Evolutionary conservation across 306 rosid species (phyloP).

Genomic region (cucumber (Cucumis sativus)): DNA sequence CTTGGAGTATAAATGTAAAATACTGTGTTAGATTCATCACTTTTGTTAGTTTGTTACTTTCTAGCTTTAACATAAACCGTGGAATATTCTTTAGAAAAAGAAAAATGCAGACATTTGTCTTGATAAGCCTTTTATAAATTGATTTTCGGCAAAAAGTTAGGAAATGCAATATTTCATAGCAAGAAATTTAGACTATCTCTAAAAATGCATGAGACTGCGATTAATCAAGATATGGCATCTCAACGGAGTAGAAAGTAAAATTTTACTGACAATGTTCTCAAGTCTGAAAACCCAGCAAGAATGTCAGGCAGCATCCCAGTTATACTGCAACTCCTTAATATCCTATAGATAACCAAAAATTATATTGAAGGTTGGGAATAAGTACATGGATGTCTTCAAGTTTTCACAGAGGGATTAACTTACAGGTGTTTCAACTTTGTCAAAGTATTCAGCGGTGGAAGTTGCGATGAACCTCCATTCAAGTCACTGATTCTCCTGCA

Average conservation of each 20-base stretch:
- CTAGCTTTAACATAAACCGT: neutral
- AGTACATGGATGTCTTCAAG: neutral
- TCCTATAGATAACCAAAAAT: conserved; percentile 26
- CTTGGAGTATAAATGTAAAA: neutral
- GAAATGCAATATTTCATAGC: neutral
- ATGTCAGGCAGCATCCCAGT: conserved; percentile 30
- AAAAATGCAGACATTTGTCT: neutral
- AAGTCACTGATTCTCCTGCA: conserved; percentile 74
- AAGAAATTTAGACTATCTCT: neutral
- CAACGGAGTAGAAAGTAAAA: neutral
- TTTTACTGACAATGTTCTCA: conserved; percentile 39
- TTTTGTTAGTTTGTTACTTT: neutral
- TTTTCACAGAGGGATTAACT: conserved; percentile 12
- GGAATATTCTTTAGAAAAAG: neutral
- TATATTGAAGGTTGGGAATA: neutral
- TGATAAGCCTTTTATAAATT: neutral
- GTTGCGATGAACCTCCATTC: conserved; percentile 32
- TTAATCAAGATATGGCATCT: neutral
- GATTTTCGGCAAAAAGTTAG: neutral
- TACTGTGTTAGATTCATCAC: neutral
- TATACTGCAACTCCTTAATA: conserved; percentile 64
- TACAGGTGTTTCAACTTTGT: conserved; percentile 29
- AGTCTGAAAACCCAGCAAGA: conserved; percentile 19
- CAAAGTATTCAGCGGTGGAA: conserved; percentile 37
- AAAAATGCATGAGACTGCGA: neutral